Evolutionary conservation across 331 rosid genomes (phyloP).

Genomic region (Acacia concinna): DNA sequence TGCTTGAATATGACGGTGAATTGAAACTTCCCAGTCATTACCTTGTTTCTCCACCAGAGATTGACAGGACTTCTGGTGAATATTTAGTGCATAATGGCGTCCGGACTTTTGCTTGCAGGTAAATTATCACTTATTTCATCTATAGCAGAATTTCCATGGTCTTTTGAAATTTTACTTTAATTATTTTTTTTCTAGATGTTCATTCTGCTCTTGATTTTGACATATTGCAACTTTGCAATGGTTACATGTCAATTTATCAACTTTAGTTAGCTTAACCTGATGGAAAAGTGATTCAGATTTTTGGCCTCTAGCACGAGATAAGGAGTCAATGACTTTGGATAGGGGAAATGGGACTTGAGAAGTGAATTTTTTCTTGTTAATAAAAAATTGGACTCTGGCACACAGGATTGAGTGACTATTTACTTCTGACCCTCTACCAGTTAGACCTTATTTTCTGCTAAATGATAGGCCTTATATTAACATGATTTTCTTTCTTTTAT

Average conservation of each 20-base stretch:
- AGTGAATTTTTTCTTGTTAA: neutral
- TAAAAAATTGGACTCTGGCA: neutral
- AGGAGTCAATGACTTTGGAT: neutral
- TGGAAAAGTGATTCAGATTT: neutral
- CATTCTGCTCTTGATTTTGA: conserved; percentile 23
- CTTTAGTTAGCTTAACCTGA: neutral
- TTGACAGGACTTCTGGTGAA: conserved; percentile 97
- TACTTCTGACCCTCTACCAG: neutral
- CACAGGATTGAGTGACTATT: neutral
- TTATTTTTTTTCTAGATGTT: conserved; percentile 4
- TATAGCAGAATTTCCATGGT: neutral
- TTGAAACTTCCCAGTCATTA: conserved; percentile 87
- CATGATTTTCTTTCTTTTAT: conserved; percentile 19
- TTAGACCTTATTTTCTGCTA: conserved; percentile 3
- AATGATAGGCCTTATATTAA: neutral
- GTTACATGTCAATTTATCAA: neutral
- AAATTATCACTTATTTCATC: conserved; percentile 19
- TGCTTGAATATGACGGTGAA: conserved; percentile 98
- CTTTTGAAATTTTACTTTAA: conserved; percentile 11
- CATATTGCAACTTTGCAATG: neutral
- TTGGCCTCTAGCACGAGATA: neutral
- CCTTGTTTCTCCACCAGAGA: conserved; percentile 95
- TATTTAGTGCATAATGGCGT: conserved; percentile 78
- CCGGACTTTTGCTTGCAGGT: conserved; percentile 97
- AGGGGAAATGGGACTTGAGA: neutral